phyloP scores from a whole-genome alignment of 2,329 filamentous ascomycete genomes.

The Aspergillus sergii region DNA sequence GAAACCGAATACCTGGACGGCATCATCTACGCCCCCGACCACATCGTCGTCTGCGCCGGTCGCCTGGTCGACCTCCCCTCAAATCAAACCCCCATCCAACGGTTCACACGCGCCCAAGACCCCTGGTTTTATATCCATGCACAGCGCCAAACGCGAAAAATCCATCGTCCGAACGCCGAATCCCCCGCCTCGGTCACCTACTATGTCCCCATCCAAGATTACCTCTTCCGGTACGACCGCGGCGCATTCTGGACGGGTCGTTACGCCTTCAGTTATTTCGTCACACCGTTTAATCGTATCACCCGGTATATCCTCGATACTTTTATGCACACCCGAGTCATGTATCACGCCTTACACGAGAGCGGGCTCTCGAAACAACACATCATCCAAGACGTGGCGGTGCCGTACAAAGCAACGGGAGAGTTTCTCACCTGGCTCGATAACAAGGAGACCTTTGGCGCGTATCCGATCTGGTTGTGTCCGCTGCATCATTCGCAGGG shows the following conservation, averaged over 20 bases:
- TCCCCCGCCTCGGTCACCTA: constrained; percentile 53
- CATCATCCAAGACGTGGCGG: constrained; percentile 62
- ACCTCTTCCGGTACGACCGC: constrained; percentile 56
- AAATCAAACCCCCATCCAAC: constrained; percentile 34
- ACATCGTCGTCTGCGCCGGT: constrained; percentile 64
- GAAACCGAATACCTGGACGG: constrained; percentile 69
- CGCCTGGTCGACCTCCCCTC: constrained; percentile 54
- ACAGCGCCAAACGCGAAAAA: constrained; percentile 22
- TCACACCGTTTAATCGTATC: constrained; percentile 59
- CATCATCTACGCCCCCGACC: constrained; percentile 61
- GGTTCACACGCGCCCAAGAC: constrained; percentile 62
- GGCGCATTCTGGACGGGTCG: constrained; percentile 66
- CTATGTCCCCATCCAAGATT: constrained; percentile 46
- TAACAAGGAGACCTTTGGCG: constrained; percentile 45
- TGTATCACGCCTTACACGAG: constrained; percentile 62
- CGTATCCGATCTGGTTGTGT: constrained; percentile 63
- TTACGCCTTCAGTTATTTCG: constrained; percentile 63
- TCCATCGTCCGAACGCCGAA: constrained; percentile 59
- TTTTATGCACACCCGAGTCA: constrained; percentile 60
- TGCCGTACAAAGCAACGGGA: constrained; percentile 54
- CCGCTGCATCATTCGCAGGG: constrained; percentile 40
- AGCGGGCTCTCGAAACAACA: constrained; percentile 55
- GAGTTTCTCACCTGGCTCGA: constrained; percentile 52
- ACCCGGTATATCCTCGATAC: constrained; percentile 60
- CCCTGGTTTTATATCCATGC: constrained; percentile 77